Conservation (phyloP, 192 early-diverging fungal species). For the Coemansia sp. region DNA sequence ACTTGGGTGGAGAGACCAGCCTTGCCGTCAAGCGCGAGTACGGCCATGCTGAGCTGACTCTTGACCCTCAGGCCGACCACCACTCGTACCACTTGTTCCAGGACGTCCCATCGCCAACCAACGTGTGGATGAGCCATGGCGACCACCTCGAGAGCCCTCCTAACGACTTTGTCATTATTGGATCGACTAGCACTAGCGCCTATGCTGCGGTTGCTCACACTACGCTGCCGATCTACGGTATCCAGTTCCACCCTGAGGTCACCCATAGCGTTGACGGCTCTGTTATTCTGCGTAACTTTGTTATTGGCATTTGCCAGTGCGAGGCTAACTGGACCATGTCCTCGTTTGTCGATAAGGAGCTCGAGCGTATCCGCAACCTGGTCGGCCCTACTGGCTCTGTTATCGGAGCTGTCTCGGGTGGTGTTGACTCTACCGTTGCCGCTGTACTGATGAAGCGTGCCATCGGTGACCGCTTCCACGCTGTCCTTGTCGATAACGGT, state of each 20-base stretch:
- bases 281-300: constrained; percentile 91
- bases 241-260: constrained; percentile 99
- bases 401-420: constrained; percentile 96
- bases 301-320: constrained; percentile 84
- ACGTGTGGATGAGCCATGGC: constrained; percentile 99
- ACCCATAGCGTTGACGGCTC: constrained; percentile 93
- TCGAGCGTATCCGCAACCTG: constrained; percentile 87
- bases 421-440: constrained; percentile 96
- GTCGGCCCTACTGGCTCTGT: constrained; percentile 93
- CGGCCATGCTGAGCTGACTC: constrained; percentile 82
- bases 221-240: constrained; percentile 84
- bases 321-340: constrained; percentile 95
- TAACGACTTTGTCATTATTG: constrained; percentile 82
- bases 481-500: constrained; percentile 97
- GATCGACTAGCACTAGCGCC: constrained; percentile 84
- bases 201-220: constrained; percentile 88
- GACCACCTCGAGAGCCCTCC: constrained; percentile 89
- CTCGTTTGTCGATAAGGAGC: constrained; percentile 97
- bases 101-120: constrained; percentile 61
- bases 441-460: constrained; percentile 96
- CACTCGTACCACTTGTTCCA: constrained; percentile 72
- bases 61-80: constrained; percentile 67
- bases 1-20: constrained; percentile 80
- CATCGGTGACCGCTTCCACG: constrained; percentile 98
- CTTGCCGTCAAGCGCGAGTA: constrained; percentile 90